These are phyloP conservation scores for Metschnikowia cerradonensis DNA, from an alignment of 805 yeast genomes.

Conservation along the genomic window DNA sequence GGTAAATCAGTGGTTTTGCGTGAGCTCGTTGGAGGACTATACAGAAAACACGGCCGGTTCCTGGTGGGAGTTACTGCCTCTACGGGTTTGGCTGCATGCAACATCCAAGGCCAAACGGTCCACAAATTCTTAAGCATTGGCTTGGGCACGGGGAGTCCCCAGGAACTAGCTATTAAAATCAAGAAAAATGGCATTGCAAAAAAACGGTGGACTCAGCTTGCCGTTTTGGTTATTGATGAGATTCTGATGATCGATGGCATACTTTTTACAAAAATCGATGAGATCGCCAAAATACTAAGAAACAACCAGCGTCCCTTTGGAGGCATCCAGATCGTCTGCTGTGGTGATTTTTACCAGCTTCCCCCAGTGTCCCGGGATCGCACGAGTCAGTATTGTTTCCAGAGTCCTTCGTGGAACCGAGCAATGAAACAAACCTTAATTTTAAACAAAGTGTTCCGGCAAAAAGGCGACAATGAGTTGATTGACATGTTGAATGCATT, in stretches of 20 bases:
- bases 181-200: constrained; percentile 47
- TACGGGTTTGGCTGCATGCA: constrained; percentile 80
- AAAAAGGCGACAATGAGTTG: constrained; percentile 66
- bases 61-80: constrained; percentile 77
- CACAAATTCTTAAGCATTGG: constrained; percentile 81
- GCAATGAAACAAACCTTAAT: constrained; percentile 56
- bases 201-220: constrained; percentile 51
- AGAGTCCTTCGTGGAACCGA: constrained; percentile 57
- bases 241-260: constrained; percentile 76
- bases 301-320: constrained; percentile 58
- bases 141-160: constrained; percentile 53
- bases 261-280: constrained; percentile 59
- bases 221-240: constrained; percentile 71
- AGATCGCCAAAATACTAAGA: constrained; percentile 52
- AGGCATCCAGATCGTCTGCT: constrained; percentile 69
- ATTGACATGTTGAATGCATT: constrained; percentile 73
- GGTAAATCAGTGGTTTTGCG: constrained; percentile 89
- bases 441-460: constrained; percentile 67
- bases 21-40: constrained; percentile 53
- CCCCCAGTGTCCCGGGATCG: constrained; percentile 60
- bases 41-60: constrained; percentile 34
- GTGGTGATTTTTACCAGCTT: constrained; percentile 80
- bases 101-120: constrained; percentile 73
- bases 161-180: constrained; percentile 47
- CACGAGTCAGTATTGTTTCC: constrained; percentile 54